Base-by-base conservation (phyloP, 2,329 filamentous ascomycete species). In the Lachnellula hyalina region DNA sequence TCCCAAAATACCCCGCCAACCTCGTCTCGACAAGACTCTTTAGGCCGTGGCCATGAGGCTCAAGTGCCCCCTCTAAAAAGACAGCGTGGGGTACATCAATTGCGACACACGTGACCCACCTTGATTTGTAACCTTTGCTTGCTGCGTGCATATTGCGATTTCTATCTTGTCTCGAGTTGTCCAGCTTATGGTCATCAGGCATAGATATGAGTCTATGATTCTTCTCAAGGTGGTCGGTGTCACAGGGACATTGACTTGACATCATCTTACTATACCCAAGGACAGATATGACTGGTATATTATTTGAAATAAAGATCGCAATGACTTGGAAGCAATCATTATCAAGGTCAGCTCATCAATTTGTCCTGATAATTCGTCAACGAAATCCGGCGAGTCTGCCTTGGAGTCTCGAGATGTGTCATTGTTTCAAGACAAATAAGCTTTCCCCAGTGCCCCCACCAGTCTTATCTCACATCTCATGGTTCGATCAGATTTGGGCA, bases 41-140 rank as follows among this genome's bases (percentile, higher is more conserved):
- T 55, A 49, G 52, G 35, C 19, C 38, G 42, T 32, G 25, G 25
- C 25, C 25, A 7, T 25, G 32, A 49, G 49, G 50, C 50, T 52
- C 44, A 49, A 55, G 36, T 28, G 42, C 41, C 19, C 41, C 17
- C 38, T 21, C 19, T 17, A 44, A 44, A 44, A 23, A 5, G 5
- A 46, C n/a, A 15, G 14, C 25, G 53, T 44, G 53, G 53, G 53
- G 53, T 55, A 49, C 44, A 51, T 45, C 17, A 38, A 36, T n/a
- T 15, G 11, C 15, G 17, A 21, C 19, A 44, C 53, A 55, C 49
- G 53, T 55, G 53, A 55, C 17, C 21, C 23, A 45, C 8, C 17
- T 40, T 35, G 34, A 3, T 6, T 19, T 17, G 11, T 11, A 44
- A 11, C 4, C 19, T 47, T 35, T 47, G 19, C 32, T 35, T 55